These are phyloP conservation scores for Athelia psychrophila DNA, from an alignment of 1,284 basidiomycete genomes.

Conservation along the genomic window DNA sequence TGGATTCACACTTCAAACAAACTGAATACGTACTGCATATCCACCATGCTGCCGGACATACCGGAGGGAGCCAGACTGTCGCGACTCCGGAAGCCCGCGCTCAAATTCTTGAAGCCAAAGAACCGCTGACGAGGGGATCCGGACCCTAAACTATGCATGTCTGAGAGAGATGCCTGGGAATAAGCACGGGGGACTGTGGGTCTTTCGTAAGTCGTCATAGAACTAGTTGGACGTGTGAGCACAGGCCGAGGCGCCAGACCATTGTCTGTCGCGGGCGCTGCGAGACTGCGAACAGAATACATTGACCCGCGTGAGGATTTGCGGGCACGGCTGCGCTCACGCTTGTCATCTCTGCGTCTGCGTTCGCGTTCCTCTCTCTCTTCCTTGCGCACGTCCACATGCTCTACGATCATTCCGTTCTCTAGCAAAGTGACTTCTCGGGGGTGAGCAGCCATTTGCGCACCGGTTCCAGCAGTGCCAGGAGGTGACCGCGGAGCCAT, in stretches of 20 bases:
- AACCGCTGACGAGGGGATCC: conserved; percentile 73
- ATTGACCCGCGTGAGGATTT: conserved; percentile 71
- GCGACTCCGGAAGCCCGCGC: conserved; percentile 71
- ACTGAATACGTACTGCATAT: conserved; percentile 80
- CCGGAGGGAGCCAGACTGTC: conserved; percentile 78
- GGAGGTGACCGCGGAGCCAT: conserved; percentile 52
- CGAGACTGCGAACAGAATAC: conserved; percentile 60
- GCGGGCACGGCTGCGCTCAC: conserved; percentile 52
- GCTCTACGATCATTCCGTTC: conserved; percentile 85
- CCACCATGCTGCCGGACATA: conserved; percentile 82
- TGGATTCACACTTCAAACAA: conserved; percentile 6
- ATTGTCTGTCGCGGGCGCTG: conserved; percentile 51
- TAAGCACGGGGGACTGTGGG: conserved; percentile 58
- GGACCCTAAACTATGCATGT: conserved; percentile 68
- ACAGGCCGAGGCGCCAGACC: conserved; percentile 55
- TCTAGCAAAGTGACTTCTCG: conserved; percentile 78
- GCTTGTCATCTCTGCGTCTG: conserved; percentile 62
- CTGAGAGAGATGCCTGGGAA: conserved; percentile 76
- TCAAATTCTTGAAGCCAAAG: conserved; percentile 80
- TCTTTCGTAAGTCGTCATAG: conserved; percentile 39
- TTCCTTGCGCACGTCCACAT: conserved; percentile 79
- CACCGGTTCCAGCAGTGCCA: conserved; percentile 27
- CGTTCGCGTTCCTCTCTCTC: conserved; percentile 70
- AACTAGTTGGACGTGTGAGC: conserved; percentile 60
- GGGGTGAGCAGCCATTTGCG: conserved; percentile 48